These are phyloP conservation scores for Cenococcum geophilum DNA, from an alignment of 495 filamentous ascomycete genomes.

Conservation along the genomic window DNA sequence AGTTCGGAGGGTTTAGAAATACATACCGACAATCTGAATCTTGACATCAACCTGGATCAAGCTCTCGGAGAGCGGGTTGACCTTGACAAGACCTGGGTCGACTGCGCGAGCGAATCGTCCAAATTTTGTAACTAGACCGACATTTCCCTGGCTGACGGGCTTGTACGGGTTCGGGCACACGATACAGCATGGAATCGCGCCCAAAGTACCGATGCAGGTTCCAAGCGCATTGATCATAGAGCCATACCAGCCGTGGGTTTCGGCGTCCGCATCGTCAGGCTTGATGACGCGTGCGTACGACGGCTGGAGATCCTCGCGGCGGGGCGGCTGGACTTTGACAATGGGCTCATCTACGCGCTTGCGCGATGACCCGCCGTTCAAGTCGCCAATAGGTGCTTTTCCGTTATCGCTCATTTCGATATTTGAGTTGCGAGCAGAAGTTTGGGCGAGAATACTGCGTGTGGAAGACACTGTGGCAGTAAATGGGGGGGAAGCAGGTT, in stretches of 20 bases:
- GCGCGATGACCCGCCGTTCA: constrained; percentile 13
- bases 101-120: constrained; percentile 95
- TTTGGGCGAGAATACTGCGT: constrained; percentile 1
- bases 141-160: constrained; percentile 84
- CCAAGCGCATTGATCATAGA: constrained; percentile 78
- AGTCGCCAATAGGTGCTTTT: constrained; percentile 18
- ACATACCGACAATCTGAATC: constrained; percentile 87
- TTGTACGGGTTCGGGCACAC: constrained; percentile 96
- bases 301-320: constrained; percentile 77
- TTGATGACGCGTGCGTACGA: constrained; percentile 75
- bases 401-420: constrained; percentile 21
- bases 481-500: not conserved
- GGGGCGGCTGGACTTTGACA: constrained; percentile 77
- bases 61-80: constrained; percentile 92
- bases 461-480: not conserved
- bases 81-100: constrained; percentile 93
- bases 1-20: not conserved
- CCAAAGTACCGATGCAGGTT: constrained; percentile 66
- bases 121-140: constrained; percentile 92
- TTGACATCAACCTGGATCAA: constrained; percentile 94
- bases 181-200: constrained; percentile 89
- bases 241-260: constrained; percentile 84
- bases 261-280: constrained; percentile 58
- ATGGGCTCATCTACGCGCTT: constrained; percentile 31
- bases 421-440: constrained; percentile 3